Evolutionary conservation across 163 green algal genomes (phyloP).

Genomic region (Scenedesmus sp.): DNA sequence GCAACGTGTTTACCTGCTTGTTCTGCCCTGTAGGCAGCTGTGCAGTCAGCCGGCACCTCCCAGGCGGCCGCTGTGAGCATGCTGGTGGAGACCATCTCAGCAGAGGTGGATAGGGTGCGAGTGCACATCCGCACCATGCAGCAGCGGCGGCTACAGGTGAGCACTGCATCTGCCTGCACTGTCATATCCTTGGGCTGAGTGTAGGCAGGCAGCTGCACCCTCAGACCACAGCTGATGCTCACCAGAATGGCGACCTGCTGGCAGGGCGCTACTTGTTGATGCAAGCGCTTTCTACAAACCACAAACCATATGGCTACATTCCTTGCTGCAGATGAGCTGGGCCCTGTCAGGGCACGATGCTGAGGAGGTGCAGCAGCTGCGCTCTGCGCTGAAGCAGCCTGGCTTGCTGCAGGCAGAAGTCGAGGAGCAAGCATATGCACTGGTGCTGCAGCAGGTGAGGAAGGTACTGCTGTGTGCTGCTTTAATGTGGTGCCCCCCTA

Average conservation of each 20-base stretch:
- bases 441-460: not conserved
- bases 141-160: constrained; percentile 9
- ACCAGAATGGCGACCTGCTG: not conserved
- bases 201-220: too few species aligned
- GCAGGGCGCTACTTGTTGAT: not conserved
- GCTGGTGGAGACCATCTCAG: not conserved
- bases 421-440: not conserved
- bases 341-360: not conserved
- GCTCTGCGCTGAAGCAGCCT: not conserved
- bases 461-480: not conserved
- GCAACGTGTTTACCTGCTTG: too few species aligned
- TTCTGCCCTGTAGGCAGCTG: not conserved
- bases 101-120: not conserved
- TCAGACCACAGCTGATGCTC: too few species aligned
- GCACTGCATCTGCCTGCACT: not conserved
- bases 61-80: not conserved
- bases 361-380: not conserved
- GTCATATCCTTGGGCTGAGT: too few species aligned
- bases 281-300: not conserved
- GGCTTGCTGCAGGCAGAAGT: not conserved
- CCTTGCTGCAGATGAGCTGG: not conserved
- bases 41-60: not conserved
- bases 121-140: not conserved
- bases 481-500: not conserved
- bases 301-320: not conserved